Evolutionary conservation across 2,329 filamentous ascomycete species (phyloP), one percentile per base, ranked within the genome.

Genomic region (Calonectria hawksworthii): DNA sequence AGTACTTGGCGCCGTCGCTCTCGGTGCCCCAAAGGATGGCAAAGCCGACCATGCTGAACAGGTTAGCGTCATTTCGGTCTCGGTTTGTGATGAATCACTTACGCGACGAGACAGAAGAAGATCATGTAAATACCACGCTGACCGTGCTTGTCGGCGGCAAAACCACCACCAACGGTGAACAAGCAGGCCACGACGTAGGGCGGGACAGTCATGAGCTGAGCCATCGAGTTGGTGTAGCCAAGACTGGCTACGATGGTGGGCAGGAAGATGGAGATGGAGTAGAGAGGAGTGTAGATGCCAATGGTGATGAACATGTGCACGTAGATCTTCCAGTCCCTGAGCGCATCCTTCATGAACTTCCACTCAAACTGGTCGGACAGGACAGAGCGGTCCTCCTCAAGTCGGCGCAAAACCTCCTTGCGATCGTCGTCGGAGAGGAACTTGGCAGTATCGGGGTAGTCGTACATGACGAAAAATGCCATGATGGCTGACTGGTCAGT

Each of bases 261-360:
- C 4, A 86, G 79, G 78, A 86, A 86, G 64, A 84, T 82, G 34
- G 81, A 83, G 78, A 85, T 83, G 75, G 83, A 85, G 79, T 86
- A 86, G 23, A 86, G 82, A 7, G 84, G 84, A 5, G 83, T 85
- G 76, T 84, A 85, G 73, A 86, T 91, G 67, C 92, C 89, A 75
- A 93, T 91, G 83, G 93, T 93, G 84, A 91, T 91, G 69, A 90
- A 72, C 79, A 94, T 90, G 74, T 94, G 86, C 11, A 89, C 83
- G 80, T 86, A 89, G 63, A 88, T 87, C 83, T 88, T 88, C 87
- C 90, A 92, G 83, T 92, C 92, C 75, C 87, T 87, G 68, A 94
- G 80, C 21, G 93, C 92, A 61, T 91, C 85, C 79, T 83, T 85
- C 66, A 90, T 83, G 63, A 88, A 93, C 77, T 89, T 88, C 73